These are phyloP conservation scores for Brassica napus DNA, from an alignment of 345 rosid species.

Conservation along the genomic window Da-Ae NC_063450.1:53893501-53894000, in stretches of 20 bases:
- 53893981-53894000: neutral
- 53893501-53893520: conserved; percentile 31
- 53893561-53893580: conserved; percentile 13
- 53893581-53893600: conserved; percentile 16
- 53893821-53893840: neutral
- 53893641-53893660: neutral
- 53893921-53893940: neutral
- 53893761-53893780: neutral
- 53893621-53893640: neutral
- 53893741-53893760: neutral
- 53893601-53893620: neutral
- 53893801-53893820: neutral
- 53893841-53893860: neutral
- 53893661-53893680: neutral
- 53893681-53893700: neutral
- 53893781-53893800: neutral
- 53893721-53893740: neutral
- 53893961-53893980: neutral
- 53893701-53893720: neutral
- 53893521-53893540: conserved; percentile 40
- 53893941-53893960: neutral
- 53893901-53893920: neutral
- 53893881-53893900: neutral
- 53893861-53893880: neutral
- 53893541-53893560: conserved; percentile 38